Conservation (phyloP, 2,329 filamentous ascomycete species). For the Neopestalotiopsis rosae region DNA sequence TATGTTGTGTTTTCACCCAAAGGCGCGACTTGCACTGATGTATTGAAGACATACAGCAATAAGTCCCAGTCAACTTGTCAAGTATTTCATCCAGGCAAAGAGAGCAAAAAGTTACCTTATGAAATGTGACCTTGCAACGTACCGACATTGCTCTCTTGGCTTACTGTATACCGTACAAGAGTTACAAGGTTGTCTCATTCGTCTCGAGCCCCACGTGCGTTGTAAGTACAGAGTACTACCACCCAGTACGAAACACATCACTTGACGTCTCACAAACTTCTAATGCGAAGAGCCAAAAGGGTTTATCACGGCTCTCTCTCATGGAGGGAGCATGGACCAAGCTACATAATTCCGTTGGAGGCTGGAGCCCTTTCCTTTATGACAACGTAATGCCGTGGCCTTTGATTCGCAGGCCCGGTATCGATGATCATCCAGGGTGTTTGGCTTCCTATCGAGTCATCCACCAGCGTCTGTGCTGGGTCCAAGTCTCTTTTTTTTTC, state of each 20-base stretch:
- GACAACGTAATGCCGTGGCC: not conserved
- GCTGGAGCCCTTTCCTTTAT: not conserved
- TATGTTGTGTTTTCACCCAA: not conserved
- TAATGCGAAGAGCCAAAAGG: not conserved
- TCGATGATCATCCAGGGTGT: constrained; percentile 5
- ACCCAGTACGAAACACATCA: not conserved
- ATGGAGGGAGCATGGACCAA: not conserved
- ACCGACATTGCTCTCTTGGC: not conserved
- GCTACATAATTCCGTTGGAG: not conserved
- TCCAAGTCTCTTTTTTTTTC: not conserved
- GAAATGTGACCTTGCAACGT: not conserved
- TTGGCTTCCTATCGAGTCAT: constrained; percentile 12
- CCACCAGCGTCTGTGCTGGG: constrained; percentile 4
- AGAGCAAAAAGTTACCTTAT: not conserved
- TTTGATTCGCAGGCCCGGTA: not conserved
- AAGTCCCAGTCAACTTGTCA: no score
- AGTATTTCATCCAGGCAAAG: not conserved
- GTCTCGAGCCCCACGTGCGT: constrained; percentile 5
- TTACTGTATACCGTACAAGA: not conserved
- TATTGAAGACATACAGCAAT: no score
- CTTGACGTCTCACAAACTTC: constrained; percentile 3
- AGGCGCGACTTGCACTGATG: no score
- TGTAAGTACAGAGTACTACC: constrained; percentile 3
- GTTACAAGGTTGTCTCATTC: constrained; percentile 3
- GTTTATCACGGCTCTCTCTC: no score